Base-by-base conservation (phyloP, 2,329 filamentous ascomycete species). In the Apiospora arundinis region DNA sequence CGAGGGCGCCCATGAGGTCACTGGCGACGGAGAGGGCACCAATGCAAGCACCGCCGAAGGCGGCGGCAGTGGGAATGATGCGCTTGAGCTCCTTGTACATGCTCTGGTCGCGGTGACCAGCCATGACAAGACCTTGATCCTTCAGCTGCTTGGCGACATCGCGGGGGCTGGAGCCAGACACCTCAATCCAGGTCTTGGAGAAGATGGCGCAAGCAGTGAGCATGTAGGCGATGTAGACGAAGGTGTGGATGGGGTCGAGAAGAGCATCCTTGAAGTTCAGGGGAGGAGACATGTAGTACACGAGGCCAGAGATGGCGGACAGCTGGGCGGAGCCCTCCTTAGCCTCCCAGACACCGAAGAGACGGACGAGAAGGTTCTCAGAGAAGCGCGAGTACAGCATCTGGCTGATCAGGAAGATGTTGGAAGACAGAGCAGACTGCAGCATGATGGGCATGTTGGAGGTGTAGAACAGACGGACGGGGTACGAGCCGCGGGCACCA, bases 381-480 rank as follows among this genome's bases (percentile, higher is more conserved):
- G 95, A 96, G 89, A 99, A 98, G 84, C 95, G 95, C 74, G 94
- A 97, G 91, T 97, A 98, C 77, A 99, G 91, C 95, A 98, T 98
- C 89, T 99, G 96, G 82, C 93, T 96, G 87, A 99, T 95, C 75
- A 99, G 88, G 92, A 99, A 99, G 85, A 99, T 91, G 89, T 99
- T 99, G 89, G 95, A 98, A 77, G 94, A 97, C 77, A 99, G 91
- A 78, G 96, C 96, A 67, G 95, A 98, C 88, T 99, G 97, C 83
- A 99, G 90, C 96, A 99, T 99, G 86, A 99, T 99, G 82, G 96
- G 96, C 97, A 99, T 99, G 92, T 99, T 99, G 83, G 95, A 98
- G 82, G 96, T 99, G 88, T 99, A 99, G 91, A 99, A 99, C 73
- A 99, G 93, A 81, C 97, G 95, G 83, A 99, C 91, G 80, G 96